Conservation (phyloP, 1,139 yeast genomes). For the Hyphopichia burtonii region DNA sequence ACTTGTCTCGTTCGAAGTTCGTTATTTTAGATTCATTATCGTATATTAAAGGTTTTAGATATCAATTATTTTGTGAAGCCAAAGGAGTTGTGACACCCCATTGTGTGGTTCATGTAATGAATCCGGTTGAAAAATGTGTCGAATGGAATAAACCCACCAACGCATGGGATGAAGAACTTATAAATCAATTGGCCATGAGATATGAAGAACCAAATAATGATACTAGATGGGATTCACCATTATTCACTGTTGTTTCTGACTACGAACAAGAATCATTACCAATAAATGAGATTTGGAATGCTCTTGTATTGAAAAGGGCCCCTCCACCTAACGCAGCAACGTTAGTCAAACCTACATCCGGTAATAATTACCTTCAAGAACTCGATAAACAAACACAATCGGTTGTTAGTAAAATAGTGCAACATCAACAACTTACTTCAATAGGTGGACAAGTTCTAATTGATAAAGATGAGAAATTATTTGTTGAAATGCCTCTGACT, state of each 20-base stretch:
- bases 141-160: slow-evolving; percentile 53
- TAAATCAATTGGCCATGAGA: slow-evolving; percentile 73
- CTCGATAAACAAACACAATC: slow-evolving; percentile 71
- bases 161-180: slow-evolving; percentile 67
- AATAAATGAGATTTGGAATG: slow-evolving; percentile 69
- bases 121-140: slow-evolving; percentile 59
- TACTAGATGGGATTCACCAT: slow-evolving; percentile 93
- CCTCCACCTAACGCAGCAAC: slow-evolving; percentile 80
- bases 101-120: slow-evolving; percentile 77
- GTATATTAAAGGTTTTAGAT: slow-evolving; percentile 93
- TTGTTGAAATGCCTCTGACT: slow-evolving; percentile 62
- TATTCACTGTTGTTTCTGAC: slow-evolving; percentile 66
- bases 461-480: slow-evolving; percentile 33
- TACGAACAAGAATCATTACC: slow-evolving; percentile 55
- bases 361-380: slow-evolving; percentile 73
- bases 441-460: slow-evolving; percentile 52
- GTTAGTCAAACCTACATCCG: slow-evolving; percentile 66
- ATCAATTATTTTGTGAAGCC: slow-evolving; percentile 92
- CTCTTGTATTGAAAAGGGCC: slow-evolving; percentile 60
- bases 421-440: slow-evolving; percentile 57
- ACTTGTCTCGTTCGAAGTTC: slow-evolving; percentile 62
- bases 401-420: slow-evolving; percentile 57
- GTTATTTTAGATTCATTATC: slow-evolving; percentile 85
- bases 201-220: slow-evolving; percentile 91
- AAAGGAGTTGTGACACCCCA: slow-evolving; percentile 80